Percentiles rank a stretch among this genome's conserved stretches.
phyloP scores from a whole-genome alignment of 768 basidiomycete species.

The Leccinum rimulosum region DNA sequence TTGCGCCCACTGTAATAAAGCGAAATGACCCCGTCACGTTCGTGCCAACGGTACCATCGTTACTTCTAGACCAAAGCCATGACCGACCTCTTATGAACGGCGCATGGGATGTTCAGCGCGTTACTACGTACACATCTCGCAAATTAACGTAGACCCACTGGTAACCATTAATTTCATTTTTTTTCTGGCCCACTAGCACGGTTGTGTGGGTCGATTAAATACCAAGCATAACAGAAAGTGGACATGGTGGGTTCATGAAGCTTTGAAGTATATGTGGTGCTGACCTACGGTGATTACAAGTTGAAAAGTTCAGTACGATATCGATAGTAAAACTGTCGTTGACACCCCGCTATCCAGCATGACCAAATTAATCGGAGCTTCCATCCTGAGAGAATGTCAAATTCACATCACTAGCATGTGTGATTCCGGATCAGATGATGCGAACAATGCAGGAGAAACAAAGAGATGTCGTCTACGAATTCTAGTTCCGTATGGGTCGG shows the following conservation, averaged over 20 bases:
- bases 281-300: constrained; percentile 5
- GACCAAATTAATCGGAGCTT: background rate
- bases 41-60: no score
- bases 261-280: background rate
- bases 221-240: background rate
- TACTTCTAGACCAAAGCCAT: background rate
- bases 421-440: background rate
- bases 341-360: background rate
- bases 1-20: no score
- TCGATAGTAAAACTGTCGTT: background rate
- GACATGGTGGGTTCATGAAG: background rate
- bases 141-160: background rate
- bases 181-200: background rate
- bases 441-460: background rate
- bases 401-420: background rate
- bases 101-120: background rate
- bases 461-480: constrained; percentile 1
- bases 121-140: background rate
- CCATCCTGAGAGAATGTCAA: background rate
- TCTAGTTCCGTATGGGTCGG: constrained; percentile 4
- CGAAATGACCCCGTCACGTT: no score
- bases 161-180: background rate
- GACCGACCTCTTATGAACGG: no score
- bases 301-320: background rate
- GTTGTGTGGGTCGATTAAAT: background rate